These are phyloP conservation scores for Purshia tridentata DNA, from an alignment of 306 rosid genomes.

Conservation along the genomic window DNA sequence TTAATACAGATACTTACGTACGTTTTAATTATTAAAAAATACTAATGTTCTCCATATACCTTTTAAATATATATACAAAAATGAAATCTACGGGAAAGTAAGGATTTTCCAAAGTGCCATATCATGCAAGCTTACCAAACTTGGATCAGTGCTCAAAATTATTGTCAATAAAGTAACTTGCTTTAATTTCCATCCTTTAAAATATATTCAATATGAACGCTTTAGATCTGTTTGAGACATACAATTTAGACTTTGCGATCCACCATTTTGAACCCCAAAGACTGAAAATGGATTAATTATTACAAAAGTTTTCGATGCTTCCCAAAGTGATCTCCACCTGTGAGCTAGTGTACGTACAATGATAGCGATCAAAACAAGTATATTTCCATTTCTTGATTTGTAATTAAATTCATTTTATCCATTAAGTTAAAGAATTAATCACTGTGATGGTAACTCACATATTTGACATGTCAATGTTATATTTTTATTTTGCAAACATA, in stretches of 20 bases:
- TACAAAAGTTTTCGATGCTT: neutral
- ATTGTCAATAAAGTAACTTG: neutral
- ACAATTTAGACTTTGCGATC: neutral
- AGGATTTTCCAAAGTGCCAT: neutral
- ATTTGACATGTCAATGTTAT: neutral
- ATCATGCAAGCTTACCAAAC: neutral
- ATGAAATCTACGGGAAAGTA: neutral
- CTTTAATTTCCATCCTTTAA: neutral
- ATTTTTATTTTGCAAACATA: neutral
- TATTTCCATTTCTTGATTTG: neutral
- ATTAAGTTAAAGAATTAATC: neutral
- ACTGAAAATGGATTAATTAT: neutral
- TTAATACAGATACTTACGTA: too few relatives aligned
- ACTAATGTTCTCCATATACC: too few relatives aligned
- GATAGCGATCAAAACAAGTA: neutral
- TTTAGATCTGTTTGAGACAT: neutral
- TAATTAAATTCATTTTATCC: neutral
- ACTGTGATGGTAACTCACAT: neutral
- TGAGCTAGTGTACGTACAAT: too few relatives aligned
- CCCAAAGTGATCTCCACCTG: neutral
- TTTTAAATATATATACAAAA: too few relatives aligned
- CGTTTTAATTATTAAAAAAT: too few relatives aligned
- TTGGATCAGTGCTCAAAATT: constrained; percentile 9
- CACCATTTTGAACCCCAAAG: neutral
- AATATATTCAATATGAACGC: neutral